Percentiles rank a stretch among this genome's conserved stretches.
Conservation (phyloP, 2,329 filamentous ascomycete genomes). For the Hysterium pulicare region DNA sequence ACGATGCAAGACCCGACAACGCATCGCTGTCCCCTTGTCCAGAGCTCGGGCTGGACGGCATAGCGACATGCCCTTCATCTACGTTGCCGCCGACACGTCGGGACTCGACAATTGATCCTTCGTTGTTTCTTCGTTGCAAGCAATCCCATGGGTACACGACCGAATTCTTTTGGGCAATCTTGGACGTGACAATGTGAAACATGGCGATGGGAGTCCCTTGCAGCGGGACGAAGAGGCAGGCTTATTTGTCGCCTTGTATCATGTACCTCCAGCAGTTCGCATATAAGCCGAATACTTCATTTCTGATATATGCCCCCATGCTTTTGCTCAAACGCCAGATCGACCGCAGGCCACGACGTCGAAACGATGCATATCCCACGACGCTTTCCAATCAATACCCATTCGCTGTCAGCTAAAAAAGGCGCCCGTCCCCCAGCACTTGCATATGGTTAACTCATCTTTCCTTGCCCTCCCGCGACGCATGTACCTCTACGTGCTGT, state of each 20-base stretch:
- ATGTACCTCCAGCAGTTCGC: neutral
- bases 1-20: constrained; percentile 18
- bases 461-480: constrained; percentile 15
- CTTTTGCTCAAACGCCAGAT: constrained; percentile 1
- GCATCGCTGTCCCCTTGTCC: constrained; percentile 15
- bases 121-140: neutral
- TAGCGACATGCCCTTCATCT: constrained; percentile 18
- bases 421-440: constrained; percentile 4
- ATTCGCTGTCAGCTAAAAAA: constrained; percentile 2
- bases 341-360: neutral
- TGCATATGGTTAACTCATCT: constrained; percentile 7
- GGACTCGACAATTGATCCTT: neutral
- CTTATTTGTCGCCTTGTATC: neutral
- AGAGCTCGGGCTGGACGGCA: constrained; percentile 10
- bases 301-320: neutral
- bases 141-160: neutral
- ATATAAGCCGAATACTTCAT: neutral
- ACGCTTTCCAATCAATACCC: constrained; percentile 1
- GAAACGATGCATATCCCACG: neutral
- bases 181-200: neutral
- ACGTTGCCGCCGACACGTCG: neutral
- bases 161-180: neutral
- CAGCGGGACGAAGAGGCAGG: neutral
- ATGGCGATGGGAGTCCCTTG: neutral
- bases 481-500: constrained; percentile 19